Conservation (phyloP, 169 alveolate genomes). For the Cystoisospora suis region DNA sequence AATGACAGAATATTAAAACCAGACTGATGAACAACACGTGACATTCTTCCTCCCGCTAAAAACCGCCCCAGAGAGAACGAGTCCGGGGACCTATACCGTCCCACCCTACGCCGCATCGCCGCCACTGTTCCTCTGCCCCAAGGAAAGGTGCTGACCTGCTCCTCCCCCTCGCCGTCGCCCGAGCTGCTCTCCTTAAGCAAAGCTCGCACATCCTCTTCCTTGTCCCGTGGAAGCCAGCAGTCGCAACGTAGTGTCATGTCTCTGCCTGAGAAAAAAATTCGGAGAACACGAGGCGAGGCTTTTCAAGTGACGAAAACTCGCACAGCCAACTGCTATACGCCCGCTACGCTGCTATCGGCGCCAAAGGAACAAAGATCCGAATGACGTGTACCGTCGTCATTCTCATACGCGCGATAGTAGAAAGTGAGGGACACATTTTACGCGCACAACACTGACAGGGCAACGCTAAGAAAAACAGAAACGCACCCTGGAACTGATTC, state of each 20-base stretch:
- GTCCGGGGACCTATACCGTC: background rate
- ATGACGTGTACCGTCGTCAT: too few relatives aligned
- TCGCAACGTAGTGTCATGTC: constrained; percentile 93
- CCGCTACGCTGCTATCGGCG: background rate
- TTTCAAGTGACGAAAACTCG: background rate
- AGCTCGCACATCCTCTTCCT: constrained; percentile 88
- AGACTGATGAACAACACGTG: too few relatives aligned
- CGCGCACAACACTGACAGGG: background rate
- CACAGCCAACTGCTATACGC: background rate
- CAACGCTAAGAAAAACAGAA: too few relatives aligned
- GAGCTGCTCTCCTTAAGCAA: constrained; percentile 75
- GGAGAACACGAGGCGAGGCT: background rate
- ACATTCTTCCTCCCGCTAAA: too few relatives aligned
- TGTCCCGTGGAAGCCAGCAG: constrained; percentile 95
- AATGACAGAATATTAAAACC: too few relatives aligned
- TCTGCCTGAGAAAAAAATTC: background rate
- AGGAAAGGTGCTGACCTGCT: constrained; percentile 10
- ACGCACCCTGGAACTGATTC: constrained; percentile 85
- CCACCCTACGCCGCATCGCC: too few relatives aligned
- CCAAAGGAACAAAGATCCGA: background rate
- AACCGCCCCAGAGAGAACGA: background rate
- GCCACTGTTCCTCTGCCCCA: too few relatives aligned
- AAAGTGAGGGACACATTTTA: background rate
- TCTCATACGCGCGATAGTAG: too few relatives aligned
- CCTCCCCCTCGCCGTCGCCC: constrained; percentile 28